Base-by-base conservation (phyloP, 768 basidiomycete species). In the Tricholoma saponaceum region DNA sequence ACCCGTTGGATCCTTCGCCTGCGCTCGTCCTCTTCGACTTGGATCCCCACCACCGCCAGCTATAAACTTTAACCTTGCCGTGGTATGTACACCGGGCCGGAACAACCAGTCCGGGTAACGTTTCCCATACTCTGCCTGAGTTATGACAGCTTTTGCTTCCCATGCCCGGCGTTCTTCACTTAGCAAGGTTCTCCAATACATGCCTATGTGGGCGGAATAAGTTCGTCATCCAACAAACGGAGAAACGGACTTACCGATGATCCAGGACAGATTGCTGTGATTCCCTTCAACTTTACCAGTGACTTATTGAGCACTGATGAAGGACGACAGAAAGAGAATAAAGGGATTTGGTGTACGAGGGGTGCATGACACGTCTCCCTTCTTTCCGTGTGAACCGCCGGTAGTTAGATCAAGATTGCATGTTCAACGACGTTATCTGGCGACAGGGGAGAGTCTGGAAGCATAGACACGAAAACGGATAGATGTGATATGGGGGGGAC, bases 101-200 rank as follows among this genome's bases (percentile, higher is more conserved):
- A 90, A 92, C 51, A 90, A 77, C 89, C 90, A 92, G 70, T 90
- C 87, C 1, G 90, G 90, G 67, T 91, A 91, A 56, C 82, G 77
- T 51, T 77, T 76, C 54, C 89, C 79, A 67, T 92, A 89, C 67
- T 90, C 89, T 0, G 81, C 84, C 65, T 86, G 86, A 0, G 90
- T 90, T 5, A 80, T 74, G 41, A 81, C 75, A 4, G 86, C 90
- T 70, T 86, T 87, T 30, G 78, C 85, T 67, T 92, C 90, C 90
- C 90, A 92, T 51, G 82, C 75, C 59, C 85, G 82, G 56, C 85
- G 80, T 66, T 92, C 87, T 57, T 82, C 77, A 14, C 77, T 78
- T 8, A 87, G 74, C 16, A 92, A 83, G 0, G 83, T 79, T 67
- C 85, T 86, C 90, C 90, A 92, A 66, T 79, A 84, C 70, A 82